Evolutionary conservation across 2,329 filamentous ascomycete genomes (phyloP), one percentile per base, ranked within the genome.

Genomic region (Colletotrichum sojae): DNA sequence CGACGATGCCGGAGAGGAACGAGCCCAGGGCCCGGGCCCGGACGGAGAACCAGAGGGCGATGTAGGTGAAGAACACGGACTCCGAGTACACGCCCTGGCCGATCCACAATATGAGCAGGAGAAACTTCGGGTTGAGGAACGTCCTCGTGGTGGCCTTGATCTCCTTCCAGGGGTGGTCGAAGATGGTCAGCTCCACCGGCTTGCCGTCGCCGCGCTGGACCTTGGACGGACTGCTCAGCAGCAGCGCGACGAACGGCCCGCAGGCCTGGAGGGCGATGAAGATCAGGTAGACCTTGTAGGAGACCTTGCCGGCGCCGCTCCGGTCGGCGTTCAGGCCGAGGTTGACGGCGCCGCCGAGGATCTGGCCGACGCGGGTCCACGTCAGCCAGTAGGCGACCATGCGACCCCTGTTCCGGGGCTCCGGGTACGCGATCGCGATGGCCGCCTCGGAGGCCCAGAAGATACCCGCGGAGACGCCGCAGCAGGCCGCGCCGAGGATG

Each of bases 371-470:
- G 88, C 90, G 1, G 85, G 90, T 22, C 82, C 81, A 85, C 0
- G 78, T 80, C 16, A 92, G 81, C 91, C 91, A 93, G 72, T 90
- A 88, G 0, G 89, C 90, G 0, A 92, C 80, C 54, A 88, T 85
- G 1, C 83, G 83, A 0, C 88, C 89, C 71, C 87, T 84, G 36
- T 90, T 90, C 60, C 85, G 85, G 0, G 90, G 89, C 69, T 92
- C 90, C 0, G 91, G 90, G 70, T 93, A 93, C 0, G 86, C 68
- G 16, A 71, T 63, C 0, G 63, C 70, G 77, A 85, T 76, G 31
- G 83, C 83, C 58, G 63, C 70, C 48, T 71, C 70, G 2, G 70
- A 69, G 79, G 77, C 78, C 80, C 80, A 82, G 22, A 81, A 74
- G 0, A 79, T 75, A 0, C 76, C 78, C 0, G 80, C 81, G 0